Evolutionary conservation across 2,329 filamentous ascomycete species (phyloP), one percentile per base, ranked within the genome.

Genomic region (Cordyceps militaris): DNA sequence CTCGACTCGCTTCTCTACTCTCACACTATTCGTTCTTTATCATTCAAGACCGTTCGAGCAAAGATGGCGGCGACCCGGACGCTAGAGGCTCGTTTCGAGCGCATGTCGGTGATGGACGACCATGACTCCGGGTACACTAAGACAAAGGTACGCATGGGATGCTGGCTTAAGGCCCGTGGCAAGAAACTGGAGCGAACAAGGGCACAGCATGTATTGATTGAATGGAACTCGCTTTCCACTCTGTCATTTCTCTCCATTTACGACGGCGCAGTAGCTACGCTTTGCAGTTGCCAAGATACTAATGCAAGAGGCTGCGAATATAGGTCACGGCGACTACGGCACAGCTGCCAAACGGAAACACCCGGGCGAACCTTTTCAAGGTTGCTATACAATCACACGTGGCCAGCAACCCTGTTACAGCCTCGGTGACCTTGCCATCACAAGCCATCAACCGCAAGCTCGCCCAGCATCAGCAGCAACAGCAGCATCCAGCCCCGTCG

Each of bases 81-180:
- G 53, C 79, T 97, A 48, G 93, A 97, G 76, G 79, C 88, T 74
- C 89, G 89, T 66, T 90, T 97, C 69, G 91, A 96, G 84, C 87
- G 86, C 73, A 83, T 97, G 75, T 87, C 89, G 21, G 89, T 97
- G 61, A 87, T 89, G 66, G 92, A 97, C 69, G 92, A 96, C 74
- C 95, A 93, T 69, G 87, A 90, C 59, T 73, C 77, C 32, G 75
- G 75, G 26, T 86, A 88, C 70, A 78, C 83, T 64, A 96, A 95
- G 74, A 73, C 83, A 61, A 96, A 96, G 85, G 91, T 93, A 77
- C 58, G 69, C 62, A n/a, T 21, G n/a, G 26, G 43, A 44, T 6
- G 8, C 28, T n/a, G 24, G 50, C 3, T 43, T n/a, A 3, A 5
- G 5, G 30, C 8, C 11, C 11, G 38, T 6, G 13, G 28, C 34